phyloP scores from a whole-genome alignment of 345 rosid species.

The Stellera chamaejasme region DNA sequence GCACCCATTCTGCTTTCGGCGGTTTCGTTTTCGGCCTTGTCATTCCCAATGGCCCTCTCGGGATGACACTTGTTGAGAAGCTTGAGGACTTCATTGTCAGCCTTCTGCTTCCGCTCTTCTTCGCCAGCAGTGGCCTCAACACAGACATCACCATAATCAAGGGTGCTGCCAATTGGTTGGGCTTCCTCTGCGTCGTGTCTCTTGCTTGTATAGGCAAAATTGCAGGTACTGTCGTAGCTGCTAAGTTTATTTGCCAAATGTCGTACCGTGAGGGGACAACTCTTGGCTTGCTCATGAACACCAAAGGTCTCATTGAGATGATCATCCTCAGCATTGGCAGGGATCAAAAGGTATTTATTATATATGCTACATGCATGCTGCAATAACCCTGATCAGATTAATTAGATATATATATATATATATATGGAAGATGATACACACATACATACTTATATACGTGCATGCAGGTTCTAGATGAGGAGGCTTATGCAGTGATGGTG shows the following conservation, averaged over 20 bases:
- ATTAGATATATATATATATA: not conserved
- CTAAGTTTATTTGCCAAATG: slow-evolving; percentile 42
- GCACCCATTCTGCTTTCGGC: slow-evolving; percentile 89
- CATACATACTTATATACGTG: not conserved
- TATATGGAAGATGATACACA: not conserved
- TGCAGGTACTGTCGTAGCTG: slow-evolving; percentile 41
- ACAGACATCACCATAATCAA: slow-evolving; percentile 40
- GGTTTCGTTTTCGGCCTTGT: slow-evolving; percentile 83
- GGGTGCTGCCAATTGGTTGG: slow-evolving; percentile 40
- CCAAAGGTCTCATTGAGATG: slow-evolving; percentile 87
- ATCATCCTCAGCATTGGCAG: slow-evolving; percentile 80
- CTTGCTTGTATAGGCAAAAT: slow-evolving; percentile 61
- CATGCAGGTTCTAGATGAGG: slow-evolving; percentile 59
- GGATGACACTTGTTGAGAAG: slow-evolving; percentile 71
- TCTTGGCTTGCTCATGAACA: slow-evolving; percentile 82
- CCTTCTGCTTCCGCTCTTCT: slow-evolving; percentile 80
- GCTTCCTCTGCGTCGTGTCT: slow-evolving; percentile 33
- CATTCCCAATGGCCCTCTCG: slow-evolving; percentile 78
- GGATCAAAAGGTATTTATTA: slow-evolving; percentile 57
- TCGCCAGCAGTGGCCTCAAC: slow-evolving; percentile 75
- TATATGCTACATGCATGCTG: too few species aligned
- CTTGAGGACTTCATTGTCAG: slow-evolving; percentile 91
- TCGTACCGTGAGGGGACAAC: slow-evolving; percentile 62
- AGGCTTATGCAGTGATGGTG: slow-evolving; percentile 69
- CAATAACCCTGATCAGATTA: not conserved